Base-by-base conservation (phyloP, 768 basidiomycete species). In the Agaricus subrufescens region DNA sequence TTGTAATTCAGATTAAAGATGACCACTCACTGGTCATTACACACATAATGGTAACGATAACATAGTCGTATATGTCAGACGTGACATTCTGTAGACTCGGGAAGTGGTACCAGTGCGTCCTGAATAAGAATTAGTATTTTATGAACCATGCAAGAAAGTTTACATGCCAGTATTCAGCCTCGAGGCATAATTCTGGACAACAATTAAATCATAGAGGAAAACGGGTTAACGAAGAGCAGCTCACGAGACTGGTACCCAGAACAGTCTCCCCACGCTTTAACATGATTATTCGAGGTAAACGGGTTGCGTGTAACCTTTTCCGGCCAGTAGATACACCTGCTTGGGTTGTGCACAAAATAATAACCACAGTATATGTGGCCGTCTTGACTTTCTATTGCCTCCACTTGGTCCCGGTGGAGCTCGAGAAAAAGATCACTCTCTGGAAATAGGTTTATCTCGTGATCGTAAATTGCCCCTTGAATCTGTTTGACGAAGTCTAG, bases 341-440 rank as follows among this genome's bases (percentile, higher is more conserved):
- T 55, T 12, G 54, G 46, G 19, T 55, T 45, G 15, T 40, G 12
- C 1, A 48, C 46, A 48, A 55, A 55, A 15, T 55, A 48, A 19
- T 55, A 55, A 25, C 54, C 54, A 15, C 54, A 55, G n/a, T 23
- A 23, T 8, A 23, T 23, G 1, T 38, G 37, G 37, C 14, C 37
- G 0, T 42, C 50, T 11, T 2, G 2, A 19, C 19, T 19, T 19
- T 19, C 19, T 19, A 19, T 19, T 19, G 19, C 19, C 19, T 19
- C 19, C 19, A 19, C 19, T 19, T 19, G 19, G n/a, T 23, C 9
- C n/a, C n/a, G 23, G 12, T 0, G 25, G 25, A 48, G 39, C 12
- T 55, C 46, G n/a, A 55, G 34, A 12, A 55, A 45, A 12, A 55
- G 54, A 31, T 55, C 54, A 23, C 54, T 55, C 19, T 39, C 27